Conservation (phyloP, 2,329 filamentous ascomycete genomes). For the Chrysosphaeria jannelii region DNA sequence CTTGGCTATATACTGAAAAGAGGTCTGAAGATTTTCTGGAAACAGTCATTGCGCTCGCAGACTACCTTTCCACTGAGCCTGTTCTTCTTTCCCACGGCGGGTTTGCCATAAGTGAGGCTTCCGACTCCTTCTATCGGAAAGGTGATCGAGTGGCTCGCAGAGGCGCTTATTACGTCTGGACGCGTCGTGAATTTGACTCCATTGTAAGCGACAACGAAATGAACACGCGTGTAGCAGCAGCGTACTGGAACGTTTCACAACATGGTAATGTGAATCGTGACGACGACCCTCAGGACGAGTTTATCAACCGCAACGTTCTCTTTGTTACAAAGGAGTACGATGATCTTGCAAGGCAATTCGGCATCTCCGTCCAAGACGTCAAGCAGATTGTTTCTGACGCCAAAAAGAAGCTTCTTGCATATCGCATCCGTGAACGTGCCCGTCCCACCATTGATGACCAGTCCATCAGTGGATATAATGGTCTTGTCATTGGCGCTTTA, state of each 20-base stretch:
- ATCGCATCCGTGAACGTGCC: slow-evolving; percentile 44
- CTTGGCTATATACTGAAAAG: slow-evolving; percentile 29
- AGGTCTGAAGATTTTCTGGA: slow-evolving; percentile 32
- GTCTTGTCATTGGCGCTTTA: slow-evolving; percentile 60
- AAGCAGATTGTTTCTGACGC: slow-evolving; percentile 34
- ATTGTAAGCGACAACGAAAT: slow-evolving; percentile 27
- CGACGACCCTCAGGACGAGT: slow-evolving; percentile 76
- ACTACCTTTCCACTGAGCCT: slow-evolving; percentile 50
- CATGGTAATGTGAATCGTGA: slow-evolving; percentile 64
- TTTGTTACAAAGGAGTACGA: slow-evolving; percentile 35
- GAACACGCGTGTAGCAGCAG: slow-evolving; percentile 43
- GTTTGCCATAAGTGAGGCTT: slow-evolving; percentile 70
- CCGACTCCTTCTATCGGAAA: slow-evolving; percentile 49
- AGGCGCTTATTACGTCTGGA: slow-evolving; percentile 90
- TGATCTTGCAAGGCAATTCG: slow-evolving; percentile 46
- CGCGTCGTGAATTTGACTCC: slow-evolving; percentile 52
- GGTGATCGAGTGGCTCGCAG: slow-evolving; percentile 59
- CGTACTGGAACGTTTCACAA: slow-evolving; percentile 56
- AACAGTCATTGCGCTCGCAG: slow-evolving; percentile 50
- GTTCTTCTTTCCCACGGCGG: slow-evolving; percentile 39
- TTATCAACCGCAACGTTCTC: slow-evolving; percentile 78
- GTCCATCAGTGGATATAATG: slow-evolving; percentile 66
- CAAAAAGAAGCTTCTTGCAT: slow-evolving; percentile 33
- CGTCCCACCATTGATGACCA: slow-evolving; percentile 65
- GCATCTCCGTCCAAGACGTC: slow-evolving; percentile 37